phyloP scores from a whole-genome alignment of 768 basidiomycete species.

The Crassisporium funariophilum region DNA sequence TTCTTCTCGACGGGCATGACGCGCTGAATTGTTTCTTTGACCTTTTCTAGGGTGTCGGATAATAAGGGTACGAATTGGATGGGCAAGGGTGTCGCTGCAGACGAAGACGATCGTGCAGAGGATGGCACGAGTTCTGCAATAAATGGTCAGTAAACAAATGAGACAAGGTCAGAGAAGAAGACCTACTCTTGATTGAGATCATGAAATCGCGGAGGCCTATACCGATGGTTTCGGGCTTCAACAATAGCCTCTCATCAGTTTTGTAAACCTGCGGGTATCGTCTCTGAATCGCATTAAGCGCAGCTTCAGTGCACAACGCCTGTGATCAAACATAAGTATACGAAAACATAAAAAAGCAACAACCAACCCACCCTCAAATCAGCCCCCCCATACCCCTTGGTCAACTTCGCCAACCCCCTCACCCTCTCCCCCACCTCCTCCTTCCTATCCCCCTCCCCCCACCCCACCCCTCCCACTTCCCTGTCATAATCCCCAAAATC shows the following conservation, averaged over 20 bases:
- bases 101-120: conserved; percentile 87
- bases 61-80: conserved; percentile 82
- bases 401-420: conserved; percentile 77
- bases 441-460: conserved; percentile 44
- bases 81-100: conserved; percentile 83
- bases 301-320: conserved; percentile 97
- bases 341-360: conserved; percentile 6
- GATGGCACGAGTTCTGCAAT: conserved; percentile 87
- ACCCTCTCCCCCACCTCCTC: conserved; percentile 68
- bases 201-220: conserved; percentile 92
- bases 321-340: conserved; percentile 25
- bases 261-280: conserved; percentile 98
- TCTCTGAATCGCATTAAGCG: conserved; percentile 93
- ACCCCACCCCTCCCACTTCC: conserved; percentile 85
- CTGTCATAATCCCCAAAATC: conserved; percentile 90
- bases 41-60: conserved; percentile 62
- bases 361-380: conserved; percentile 74
- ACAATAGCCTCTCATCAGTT: conserved; percentile 78
- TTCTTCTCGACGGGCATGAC: conserved; percentile 83
- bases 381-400: conserved; percentile 97
- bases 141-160: conserved; percentile 6
- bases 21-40: conserved; percentile 70
- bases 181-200: conserved; percentile 93
- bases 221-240: conserved; percentile 84
- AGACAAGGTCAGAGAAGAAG: conserved; percentile 2